These are phyloP conservation scores for Sabuloglossum arenarium DNA, from an alignment of 495 filamentous ascomycete species.

Conservation along the genomic window DNA sequence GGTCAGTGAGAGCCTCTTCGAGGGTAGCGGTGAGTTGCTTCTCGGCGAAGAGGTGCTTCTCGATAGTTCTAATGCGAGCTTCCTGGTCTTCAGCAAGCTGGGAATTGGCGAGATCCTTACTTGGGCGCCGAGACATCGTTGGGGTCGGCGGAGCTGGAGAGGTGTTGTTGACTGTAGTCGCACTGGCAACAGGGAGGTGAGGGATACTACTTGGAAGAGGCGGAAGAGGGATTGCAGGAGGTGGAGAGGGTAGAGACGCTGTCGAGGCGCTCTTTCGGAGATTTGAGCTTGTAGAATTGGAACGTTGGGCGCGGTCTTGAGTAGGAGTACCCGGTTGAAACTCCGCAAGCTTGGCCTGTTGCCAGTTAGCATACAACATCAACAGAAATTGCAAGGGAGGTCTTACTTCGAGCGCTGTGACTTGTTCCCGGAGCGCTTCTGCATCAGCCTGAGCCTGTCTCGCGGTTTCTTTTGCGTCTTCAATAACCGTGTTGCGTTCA, in stretches of 20 bases:
- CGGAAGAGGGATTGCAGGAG: conserved; percentile 80
- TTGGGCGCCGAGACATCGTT: conserved; percentile 36
- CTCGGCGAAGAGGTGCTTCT: conserved; percentile 90
- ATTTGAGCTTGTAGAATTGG: conserved; percentile 55
- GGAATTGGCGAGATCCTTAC: conserved; percentile 55
- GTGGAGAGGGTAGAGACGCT: conserved; percentile 70
- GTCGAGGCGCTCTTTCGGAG: conserved; percentile 75
- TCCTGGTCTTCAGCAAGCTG: conserved; percentile 86
- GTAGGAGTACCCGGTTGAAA: conserved; percentile 4
- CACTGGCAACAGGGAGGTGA: conserved; percentile 9
- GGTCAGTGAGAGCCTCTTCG: conserved; percentile 85
- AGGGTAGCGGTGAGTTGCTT: conserved; percentile 88
- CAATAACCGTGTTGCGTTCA: conserved; percentile 40
- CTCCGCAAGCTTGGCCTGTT: conserved; percentile 38
- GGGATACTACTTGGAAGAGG: conserved; percentile 44
- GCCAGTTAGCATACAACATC: conserved; percentile 9
- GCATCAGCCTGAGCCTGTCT: conserved; percentile 31
- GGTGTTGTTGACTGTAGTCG: conserved; percentile 15
- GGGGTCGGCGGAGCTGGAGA: conserved; percentile 24
- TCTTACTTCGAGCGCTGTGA: conserved; percentile 44
- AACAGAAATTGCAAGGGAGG: neutral
- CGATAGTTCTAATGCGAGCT: conserved; percentile 80
- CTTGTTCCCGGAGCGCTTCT: conserved; percentile 39
- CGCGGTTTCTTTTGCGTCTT: conserved; percentile 32
- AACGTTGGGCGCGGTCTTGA: conserved; percentile 32